These are phyloP conservation scores for Glycine soja DNA, from an alignment of 306 rosid species.

Conservation along the genomic window DNA sequence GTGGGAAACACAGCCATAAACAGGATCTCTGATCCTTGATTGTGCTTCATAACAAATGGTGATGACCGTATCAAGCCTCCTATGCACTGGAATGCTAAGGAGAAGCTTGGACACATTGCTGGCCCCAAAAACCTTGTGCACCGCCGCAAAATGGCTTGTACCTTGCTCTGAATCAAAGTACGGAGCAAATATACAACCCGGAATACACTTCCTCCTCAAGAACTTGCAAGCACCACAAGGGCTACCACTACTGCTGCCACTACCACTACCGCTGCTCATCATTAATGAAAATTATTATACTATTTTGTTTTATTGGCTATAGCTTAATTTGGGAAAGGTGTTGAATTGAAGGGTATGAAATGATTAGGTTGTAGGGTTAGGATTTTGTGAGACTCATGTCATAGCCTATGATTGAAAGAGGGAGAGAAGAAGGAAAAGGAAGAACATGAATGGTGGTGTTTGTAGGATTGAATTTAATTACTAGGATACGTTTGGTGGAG, in stretches of 20 bases:
- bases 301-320: not conserved
- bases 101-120: conserved; percentile 93
- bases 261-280: conserved; percentile 52
- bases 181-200: conserved; percentile 85
- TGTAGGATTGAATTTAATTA: not conserved
- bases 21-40: conserved; percentile 82
- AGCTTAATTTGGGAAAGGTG: not conserved
- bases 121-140: conserved; percentile 93
- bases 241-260: conserved; percentile 19
- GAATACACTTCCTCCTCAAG: conserved; percentile 76
- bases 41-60: conserved; percentile 90
- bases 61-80: conserved; percentile 82
- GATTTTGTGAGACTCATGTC: conserved; percentile 29
- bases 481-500: conserved; percentile 55
- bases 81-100: conserved; percentile 64
- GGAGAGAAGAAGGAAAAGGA: not conserved
- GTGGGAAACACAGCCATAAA: conserved; percentile 89
- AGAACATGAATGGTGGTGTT: conserved; percentile 26
- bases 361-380: conserved; percentile 32
- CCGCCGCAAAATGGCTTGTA: conserved; percentile 80
- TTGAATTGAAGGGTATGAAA: not conserved
- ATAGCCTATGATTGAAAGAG: not conserved
- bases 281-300: not conserved
- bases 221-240: conserved; percentile 98
- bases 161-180: conserved; percentile 94